phyloP scores from a whole-genome alignment of 495 filamentous ascomycete species.

The Pseudoneurospora amorphoporcata region DNA sequence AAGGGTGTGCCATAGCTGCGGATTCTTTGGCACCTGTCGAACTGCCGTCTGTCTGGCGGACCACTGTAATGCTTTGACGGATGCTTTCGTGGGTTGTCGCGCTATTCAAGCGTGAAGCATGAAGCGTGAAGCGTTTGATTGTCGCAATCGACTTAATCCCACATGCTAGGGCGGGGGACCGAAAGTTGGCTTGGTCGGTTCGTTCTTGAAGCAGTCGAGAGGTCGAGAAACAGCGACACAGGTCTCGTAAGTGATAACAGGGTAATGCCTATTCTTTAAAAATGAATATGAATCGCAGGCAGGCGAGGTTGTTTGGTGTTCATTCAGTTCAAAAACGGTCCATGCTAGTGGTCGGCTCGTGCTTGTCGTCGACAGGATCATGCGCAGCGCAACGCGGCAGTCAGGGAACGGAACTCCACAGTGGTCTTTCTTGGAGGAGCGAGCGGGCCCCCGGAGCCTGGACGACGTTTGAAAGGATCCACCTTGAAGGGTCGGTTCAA shows the following conservation, averaged over 20 bases:
- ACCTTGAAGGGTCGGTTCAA: not conserved
- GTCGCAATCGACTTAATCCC: not conserved
- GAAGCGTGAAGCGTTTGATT: not conserved
- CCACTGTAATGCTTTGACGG: not conserved
- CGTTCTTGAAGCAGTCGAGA: not conserved
- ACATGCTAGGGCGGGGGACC: not conserved
- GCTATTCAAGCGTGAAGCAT: not conserved
- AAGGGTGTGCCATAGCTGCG: slow-evolving; percentile 22
- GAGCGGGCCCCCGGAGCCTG: not conserved
- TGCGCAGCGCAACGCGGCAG: not conserved
- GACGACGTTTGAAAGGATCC: not conserved
- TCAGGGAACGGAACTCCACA: not conserved
- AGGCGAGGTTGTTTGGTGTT: not conserved
- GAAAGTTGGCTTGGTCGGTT: not conserved
- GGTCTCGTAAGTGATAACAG: not conserved
- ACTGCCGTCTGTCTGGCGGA: not conserved
- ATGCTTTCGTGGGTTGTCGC: not conserved
- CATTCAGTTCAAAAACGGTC: not conserved
- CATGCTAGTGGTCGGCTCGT: not conserved
- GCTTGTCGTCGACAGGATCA: not conserved
- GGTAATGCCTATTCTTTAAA: not conserved
- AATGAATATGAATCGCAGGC: not conserved
- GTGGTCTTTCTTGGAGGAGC: not conserved
- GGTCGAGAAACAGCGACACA: not conserved
- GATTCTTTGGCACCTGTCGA: not conserved